Evolutionary conservation across 208 protist species (phyloP), one percentile per base, ranked within the genome.

Genomic region (Leishmania aethiopica): DNA sequence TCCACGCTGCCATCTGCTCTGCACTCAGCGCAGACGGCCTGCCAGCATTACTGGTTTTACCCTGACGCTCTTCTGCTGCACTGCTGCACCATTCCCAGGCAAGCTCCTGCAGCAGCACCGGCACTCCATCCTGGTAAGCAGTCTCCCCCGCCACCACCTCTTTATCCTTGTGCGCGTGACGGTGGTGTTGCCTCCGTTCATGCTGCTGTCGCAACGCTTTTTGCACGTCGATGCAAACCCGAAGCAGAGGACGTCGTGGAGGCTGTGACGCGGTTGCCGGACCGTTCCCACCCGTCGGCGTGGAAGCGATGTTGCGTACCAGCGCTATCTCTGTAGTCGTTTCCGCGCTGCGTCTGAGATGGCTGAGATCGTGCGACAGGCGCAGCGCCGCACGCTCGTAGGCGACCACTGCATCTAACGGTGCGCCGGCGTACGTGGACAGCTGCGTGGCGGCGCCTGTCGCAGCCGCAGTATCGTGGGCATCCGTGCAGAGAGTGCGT

Each of bases 61-160:
- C 22, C 28, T 51, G 15, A 13, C n/a, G 40, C 51, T 64, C 37
- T 74, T 42, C 35, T 40, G 22, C 51, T 28, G 69, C 28, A 49
- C 37, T 70, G 25, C 10, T 35, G 35, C 19, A 5, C 88, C 91
- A 94, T 53, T 74, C 78, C 51, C 80, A 86, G 10, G 83, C 87
- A 2, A 92, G 62, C 42, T 94, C 91, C 45, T 94, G 91, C 74
- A 94, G 71, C 66, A 88, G 74, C 49, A 94, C n/a, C 10, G 91
- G 91, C 32, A 94, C 86, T 7, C 84, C 80, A 3, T 85, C 84
- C 11, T 77, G 74, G 77, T 91, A 92, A 13, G 42, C 59, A 28
- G 59, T 8, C 8, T 28, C 32, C 17, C 25, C 28, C 59, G 62
- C 62, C 57, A 59, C 45, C 32, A 7, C 62, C 32, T 51, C 53